Conservation (phyloP, 805 yeast genomes). For the Kodamaea lidongshanica region DNA sequence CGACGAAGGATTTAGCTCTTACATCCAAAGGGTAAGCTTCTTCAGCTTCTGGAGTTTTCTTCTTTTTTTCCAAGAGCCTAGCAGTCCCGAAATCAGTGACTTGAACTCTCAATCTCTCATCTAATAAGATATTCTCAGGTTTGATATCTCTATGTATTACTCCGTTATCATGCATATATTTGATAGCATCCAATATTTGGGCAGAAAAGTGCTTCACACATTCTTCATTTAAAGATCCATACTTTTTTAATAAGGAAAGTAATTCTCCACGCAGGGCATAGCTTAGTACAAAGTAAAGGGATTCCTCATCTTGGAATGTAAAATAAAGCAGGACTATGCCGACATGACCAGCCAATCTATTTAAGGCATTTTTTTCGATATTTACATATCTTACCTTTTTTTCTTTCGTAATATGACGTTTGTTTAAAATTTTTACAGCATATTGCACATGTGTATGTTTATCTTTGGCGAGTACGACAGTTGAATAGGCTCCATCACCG, state of each 20-base stretch:
- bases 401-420: slow-evolving; percentile 71
- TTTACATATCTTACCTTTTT: slow-evolving; percentile 81
- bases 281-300: slow-evolving; percentile 68
- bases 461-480: slow-evolving; percentile 44
- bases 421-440: slow-evolving; percentile 73
- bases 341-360: slow-evolving; percentile 52
- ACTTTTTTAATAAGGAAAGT: slow-evolving; percentile 57
- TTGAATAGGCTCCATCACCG: slow-evolving; percentile 43
- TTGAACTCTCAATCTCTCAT: slow-evolving; percentile 53
- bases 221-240: slow-evolving; percentile 66
- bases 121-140: slow-evolving; percentile 74
- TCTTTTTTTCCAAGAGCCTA: slow-evolving; percentile 51
- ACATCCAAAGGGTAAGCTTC: slow-evolving; percentile 59
- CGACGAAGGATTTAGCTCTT: slow-evolving; percentile 75
- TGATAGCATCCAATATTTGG: slow-evolving; percentile 67
- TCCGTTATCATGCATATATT: slow-evolving; percentile 68
- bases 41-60: slow-evolving; percentile 21
- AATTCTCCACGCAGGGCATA: slow-evolving; percentile 79
- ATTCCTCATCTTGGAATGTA: slow-evolving; percentile 73
- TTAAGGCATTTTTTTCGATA: slow-evolving; percentile 74
- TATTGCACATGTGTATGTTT: slow-evolving; percentile 49
- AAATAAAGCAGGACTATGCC: slow-evolving; percentile 67
- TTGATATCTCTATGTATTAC: slow-evolving; percentile 77
- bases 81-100: slow-evolving; percentile 87
- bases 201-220: slow-evolving; percentile 64